A percentile compares a stretch with the other conserved stretches of the same genome.
phyloP scores from a whole-genome alignment of 2,329 filamentous ascomycete genomes.

The Trematosphaeria pertusa region DNA sequence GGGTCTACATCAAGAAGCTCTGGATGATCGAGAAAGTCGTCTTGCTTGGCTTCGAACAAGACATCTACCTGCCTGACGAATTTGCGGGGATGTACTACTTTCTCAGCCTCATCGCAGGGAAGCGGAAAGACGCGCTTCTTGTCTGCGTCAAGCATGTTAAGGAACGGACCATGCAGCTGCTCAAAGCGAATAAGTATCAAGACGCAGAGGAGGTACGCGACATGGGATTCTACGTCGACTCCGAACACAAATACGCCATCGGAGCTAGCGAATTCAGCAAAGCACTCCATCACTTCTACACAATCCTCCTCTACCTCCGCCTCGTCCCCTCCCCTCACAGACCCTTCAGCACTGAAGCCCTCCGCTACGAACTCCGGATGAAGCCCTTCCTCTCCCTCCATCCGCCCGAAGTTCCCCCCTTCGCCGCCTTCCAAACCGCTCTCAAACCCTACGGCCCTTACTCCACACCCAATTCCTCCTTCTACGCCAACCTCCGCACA shows the following conservation, averaged over 20 bases:
- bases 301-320: conserved; percentile 65
- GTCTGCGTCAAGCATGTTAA: conserved; percentile 25
- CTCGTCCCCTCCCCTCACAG: conserved; percentile 60
- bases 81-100: conserved; percentile 86
- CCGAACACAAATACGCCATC: conserved; percentile 33
- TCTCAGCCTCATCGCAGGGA: conserved; percentile 34
- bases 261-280: conserved; percentile 36
- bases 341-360: conserved; percentile 70
- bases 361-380: conserved; percentile 86
- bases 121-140: conserved; percentile 28
- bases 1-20: conserved; percentile 92
- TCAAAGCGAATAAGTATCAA: conserved; percentile 3
- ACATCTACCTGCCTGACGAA: conserved; percentile 87
- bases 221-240: conserved; percentile 24
- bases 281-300: conserved; percentile 64
- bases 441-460: conserved; percentile 42
- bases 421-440: conserved; percentile 63
- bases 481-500: conserved; percentile 17
- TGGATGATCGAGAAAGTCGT: conserved; percentile 85
- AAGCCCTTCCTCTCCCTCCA: conserved; percentile 76
- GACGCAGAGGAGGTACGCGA: conserved; percentile 22
- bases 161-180: conserved; percentile 6
- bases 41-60: conserved; percentile 92
- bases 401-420: conserved; percentile 71
- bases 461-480: conserved; percentile 11